phyloP scores from a whole-genome alignment of 1,284 basidiomycete genomes.

The Ceratobasidium sp. region DNA sequence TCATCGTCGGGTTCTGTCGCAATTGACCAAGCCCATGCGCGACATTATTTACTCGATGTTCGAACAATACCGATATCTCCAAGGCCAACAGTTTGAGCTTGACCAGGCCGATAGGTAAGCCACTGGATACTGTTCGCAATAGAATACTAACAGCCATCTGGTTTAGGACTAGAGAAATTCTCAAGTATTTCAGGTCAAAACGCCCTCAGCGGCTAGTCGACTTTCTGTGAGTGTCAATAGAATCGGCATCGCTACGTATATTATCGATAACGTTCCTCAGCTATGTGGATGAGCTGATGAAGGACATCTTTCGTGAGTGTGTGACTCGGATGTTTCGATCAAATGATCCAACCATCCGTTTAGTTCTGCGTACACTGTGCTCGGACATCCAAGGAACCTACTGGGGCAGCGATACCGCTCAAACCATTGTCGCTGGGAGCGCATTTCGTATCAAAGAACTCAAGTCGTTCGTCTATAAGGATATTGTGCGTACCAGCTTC shows the following conservation, averaged over 20 bases:
- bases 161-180: no score
- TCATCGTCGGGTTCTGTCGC: not conserved
- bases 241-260: no score
- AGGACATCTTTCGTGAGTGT: no score
- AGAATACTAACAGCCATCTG: no score
- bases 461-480: constrained; percentile 37
- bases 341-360: not conserved
- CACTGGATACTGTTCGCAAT: no score
- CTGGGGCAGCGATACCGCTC: constrained; percentile 83
- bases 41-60: constrained; percentile 33
- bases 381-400: constrained; percentile 74
- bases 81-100: not conserved
- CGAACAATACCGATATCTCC: constrained; percentile 32
- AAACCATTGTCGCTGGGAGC: constrained; percentile 78
- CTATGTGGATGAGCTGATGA: no score
- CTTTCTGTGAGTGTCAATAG: no score
- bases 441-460: no score
- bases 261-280: no score
- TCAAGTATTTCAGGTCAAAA: not conserved
- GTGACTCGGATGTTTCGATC: no score
- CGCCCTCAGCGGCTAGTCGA: no score
- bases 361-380: constrained; percentile 71
- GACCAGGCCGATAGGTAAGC: not conserved
- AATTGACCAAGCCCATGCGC: not conserved
- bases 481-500: constrained; percentile 11